Base-by-base conservation (phyloP, 2,329 filamentous ascomycete species). In the Rhynchosporium secalis region DNA sequence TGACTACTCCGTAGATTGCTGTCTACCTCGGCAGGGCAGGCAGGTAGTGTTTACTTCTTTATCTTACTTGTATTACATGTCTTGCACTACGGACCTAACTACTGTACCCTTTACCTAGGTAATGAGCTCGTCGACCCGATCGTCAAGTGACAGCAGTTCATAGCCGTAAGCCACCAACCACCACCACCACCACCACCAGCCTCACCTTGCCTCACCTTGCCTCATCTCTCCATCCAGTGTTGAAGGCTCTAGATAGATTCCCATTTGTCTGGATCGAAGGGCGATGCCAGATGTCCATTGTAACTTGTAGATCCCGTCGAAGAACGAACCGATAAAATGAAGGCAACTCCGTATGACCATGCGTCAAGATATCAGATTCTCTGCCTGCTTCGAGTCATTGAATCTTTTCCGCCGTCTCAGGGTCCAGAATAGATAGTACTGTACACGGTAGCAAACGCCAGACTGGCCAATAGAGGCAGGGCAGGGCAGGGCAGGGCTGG, bases 201-300 rank as follows among this genome's bases (percentile, higher is more conserved):
- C 62, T 61, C 60, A 58, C 60, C 54, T 61, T 61, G 62, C 62
- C 62, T 61, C 60, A 58, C 60, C 54, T 61, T 61, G 51, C 54
- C 28, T 56, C 12, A 40, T 46, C 54, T 45, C 15, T n/a, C 43
- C 54, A 46, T 46, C 10, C 26, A 54, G 15, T 41, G 51, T 26
- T n/a, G 38, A 33, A 52, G 26, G 33, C 15, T 54, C 51, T 54
- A 20, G 51, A 54, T 40, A 15, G 20, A 38, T 7, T 26, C 7
- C 29, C 41, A 20, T 38, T 26, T 40, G 20, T 29, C 36, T 26
- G 28, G 26, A 20, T 20, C 20, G 20, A 20, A 20, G 20, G 20
- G 1, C 20, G 20, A 20, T 20, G 20, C 20, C 20, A 20, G 20
- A 20, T 20, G 20, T 20, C 20, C 20, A 20, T 20, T 20, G 20